Evolutionary conservation across 1,284 basidiomycete species (phyloP), one percentile per base, ranked within the genome.

Genomic region (Coniferiporia weirii): DNA sequence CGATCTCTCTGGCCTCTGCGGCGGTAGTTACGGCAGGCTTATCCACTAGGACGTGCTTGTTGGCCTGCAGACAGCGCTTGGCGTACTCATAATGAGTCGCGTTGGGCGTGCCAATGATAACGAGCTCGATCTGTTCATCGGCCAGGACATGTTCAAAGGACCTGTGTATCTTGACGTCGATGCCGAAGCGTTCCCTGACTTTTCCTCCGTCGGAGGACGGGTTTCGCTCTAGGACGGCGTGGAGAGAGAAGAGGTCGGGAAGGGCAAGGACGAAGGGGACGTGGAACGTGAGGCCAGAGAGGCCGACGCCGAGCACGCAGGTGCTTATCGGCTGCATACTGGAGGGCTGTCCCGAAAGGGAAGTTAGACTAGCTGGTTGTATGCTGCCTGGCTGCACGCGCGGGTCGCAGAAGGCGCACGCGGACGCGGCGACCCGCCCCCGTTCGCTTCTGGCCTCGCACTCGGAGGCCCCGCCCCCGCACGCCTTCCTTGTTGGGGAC

Each of bases 41-140:
- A 71, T 95, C 93, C 47, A 93, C 83, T 51, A 95, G 83, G 20
- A 84, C 88, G 68, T 93, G 89, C 70, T 93, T 93, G 34, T 88
- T 89, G 0, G 87, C 84, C 63, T 85, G 74, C 40, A 92, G 72
- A 5, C 79, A 79, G 4, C 77, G 77, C 70, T 85, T 86, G n/a
- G 80, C 79, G 60, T 85, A 85, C 5, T 76, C 71, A 69, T 85
- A 91, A 71, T 95, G 93, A 0, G 91, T 93, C 51, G 85, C 77
- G 67, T 87, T 94, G 1, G 91, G 91, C 0, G 90, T 93, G 44
- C 80, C 83, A 52, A 95, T 75, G 59, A 93, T 81, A 55, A 89
- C 74, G 15, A 89, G 76, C 65, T 89, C 86, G 47, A 89, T 73
- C 56, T 85, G 77, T 0, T 75, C 69, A 66, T 89, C 87, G 13